Evolutionary conservation across 108 stramenopile species (phyloP), one percentile per base, ranked within the genome.

Genomic region (Nitzschia sp.): DNA sequence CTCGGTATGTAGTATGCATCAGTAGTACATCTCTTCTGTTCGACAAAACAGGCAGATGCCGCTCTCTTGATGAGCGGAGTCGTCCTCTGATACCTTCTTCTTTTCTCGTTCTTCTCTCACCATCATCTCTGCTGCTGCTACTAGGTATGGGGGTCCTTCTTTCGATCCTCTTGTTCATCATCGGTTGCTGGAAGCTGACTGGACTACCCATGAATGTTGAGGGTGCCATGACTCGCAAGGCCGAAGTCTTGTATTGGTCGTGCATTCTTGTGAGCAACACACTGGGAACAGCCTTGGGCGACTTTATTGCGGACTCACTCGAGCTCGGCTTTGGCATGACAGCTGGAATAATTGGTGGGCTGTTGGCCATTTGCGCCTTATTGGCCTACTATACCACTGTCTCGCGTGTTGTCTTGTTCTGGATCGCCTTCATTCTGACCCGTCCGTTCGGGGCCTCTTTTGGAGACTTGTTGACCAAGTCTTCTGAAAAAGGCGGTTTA

Each of bases 281-380:
- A 4, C 19, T 50, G 48, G 48, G 48, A n/a, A 50, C 48, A 19
- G 48, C 48, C 13, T 22, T 50, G 19, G 48, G 48, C 19, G 48
- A 50, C 48, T 50, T 50, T 22, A n/a, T 50, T 11, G 48, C 48
- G 16, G 48, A 50, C 48, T 50, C 48, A n/a, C 48, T 50, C 19
- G 48, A 50, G 19, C 48, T 50, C 19, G 48, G 48, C 21, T 50
- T 50, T 21, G 48, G 17, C 4, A 5, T 21, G 16, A 50, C 19
- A 4, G 48, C 48, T 50, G 19, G 13, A n/a, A 50, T 11, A 4
- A 21, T 50, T 21, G 48, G 48, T 4, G 13, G 19, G 21, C 16
- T 22, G 4, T n/a, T 50, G 48, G 21, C 19, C 4, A 22, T 50
- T 21, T 21, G 9, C 19, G 48, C 48, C 48, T 8, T 8, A 19